These are phyloP conservation scores for Aspergillus novofumigatus DNA, from an alignment of 2,329 filamentous ascomycete species.

Conservation along the genomic window DNA sequence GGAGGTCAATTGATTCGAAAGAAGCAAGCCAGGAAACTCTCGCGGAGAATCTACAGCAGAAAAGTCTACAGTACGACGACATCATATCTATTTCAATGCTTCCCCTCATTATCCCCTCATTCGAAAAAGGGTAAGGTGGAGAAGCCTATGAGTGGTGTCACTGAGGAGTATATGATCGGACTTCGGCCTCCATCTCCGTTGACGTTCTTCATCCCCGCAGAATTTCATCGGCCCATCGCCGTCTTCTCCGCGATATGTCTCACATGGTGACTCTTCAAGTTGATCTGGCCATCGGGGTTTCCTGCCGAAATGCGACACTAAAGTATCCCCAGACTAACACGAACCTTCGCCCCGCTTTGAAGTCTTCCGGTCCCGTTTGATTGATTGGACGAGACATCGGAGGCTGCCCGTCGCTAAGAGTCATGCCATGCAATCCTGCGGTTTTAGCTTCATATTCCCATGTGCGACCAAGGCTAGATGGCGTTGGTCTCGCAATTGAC, in stretches of 20 bases:
- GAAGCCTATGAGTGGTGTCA: neutral
- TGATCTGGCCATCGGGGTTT: constrained; percentile 6
- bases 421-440: neutral
- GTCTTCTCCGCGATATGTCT: neutral
- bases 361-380: neutral
- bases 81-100: constrained; percentile 18
- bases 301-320: constrained; percentile 21
- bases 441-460: neutral
- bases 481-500: neutral
- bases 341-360: constrained; percentile 1
- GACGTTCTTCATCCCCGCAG: neutral
- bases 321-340: constrained; percentile 1
- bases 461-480: neutral
- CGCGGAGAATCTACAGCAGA: neutral
- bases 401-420: constrained; percentile 13
- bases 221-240: neutral
- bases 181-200: constrained; percentile 30
- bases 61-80: neutral
- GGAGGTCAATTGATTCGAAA: neutral
- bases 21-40: neutral
- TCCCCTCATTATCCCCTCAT: neutral
- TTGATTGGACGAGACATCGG: constrained; percentile 17
- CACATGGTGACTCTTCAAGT: neutral
- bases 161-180: constrained; percentile 19
- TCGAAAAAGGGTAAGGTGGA: neutral